phyloP scores from a whole-genome alignment of 257 asterid species.

The Hygrophila difformis region DNA sequence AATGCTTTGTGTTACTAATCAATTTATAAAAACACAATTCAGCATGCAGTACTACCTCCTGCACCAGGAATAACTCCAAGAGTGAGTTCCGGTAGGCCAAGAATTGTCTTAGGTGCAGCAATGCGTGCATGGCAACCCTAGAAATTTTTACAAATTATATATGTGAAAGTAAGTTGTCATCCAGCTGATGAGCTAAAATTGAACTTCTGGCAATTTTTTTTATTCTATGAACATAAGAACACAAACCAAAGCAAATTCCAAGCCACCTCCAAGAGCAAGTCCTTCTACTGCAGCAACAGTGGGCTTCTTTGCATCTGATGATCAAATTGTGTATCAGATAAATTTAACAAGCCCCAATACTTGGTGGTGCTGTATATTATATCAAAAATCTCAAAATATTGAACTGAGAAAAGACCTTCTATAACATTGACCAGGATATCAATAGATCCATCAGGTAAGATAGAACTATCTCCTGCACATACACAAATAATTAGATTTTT shows the following conservation, averaged over 20 bases:
- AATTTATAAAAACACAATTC: slow-evolving; percentile 9
- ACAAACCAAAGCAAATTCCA: slow-evolving; percentile 87
- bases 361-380: slow-evolving; percentile 1
- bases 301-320: slow-evolving; percentile 83
- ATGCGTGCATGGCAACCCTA: slow-evolving; percentile 96
- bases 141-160: slow-evolving; percentile 8
- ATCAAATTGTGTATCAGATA: slow-evolving; percentile 16
- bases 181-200: slow-evolving; percentile 4
- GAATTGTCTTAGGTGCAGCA: slow-evolving; percentile 70
- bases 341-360: slow-evolving; percentile 2
- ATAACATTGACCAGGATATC: slow-evolving; percentile 44
- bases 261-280: slow-evolving; percentile 97
- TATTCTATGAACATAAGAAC: neutral
- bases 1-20: slow-evolving; percentile 9
- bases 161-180: neutral
- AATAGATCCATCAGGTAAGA: slow-evolving; percentile 58
- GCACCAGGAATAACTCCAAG: slow-evolving; percentile 93
- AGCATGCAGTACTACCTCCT: slow-evolving; percentile 56
- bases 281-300: slow-evolving; percentile 90
- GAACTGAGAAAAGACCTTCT: slow-evolving; percentile 49
- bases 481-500: slow-evolving; percentile 16
- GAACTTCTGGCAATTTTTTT: neutral
- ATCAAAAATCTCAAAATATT: slow-evolving; percentile 8
- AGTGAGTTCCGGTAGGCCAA: slow-evolving; percentile 94
- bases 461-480: slow-evolving; percentile 64